These are phyloP conservation scores for Plectosphaerella cucumerina DNA, from an alignment of 2,329 filamentous ascomycete genomes.

Conservation along the genomic window DNA sequence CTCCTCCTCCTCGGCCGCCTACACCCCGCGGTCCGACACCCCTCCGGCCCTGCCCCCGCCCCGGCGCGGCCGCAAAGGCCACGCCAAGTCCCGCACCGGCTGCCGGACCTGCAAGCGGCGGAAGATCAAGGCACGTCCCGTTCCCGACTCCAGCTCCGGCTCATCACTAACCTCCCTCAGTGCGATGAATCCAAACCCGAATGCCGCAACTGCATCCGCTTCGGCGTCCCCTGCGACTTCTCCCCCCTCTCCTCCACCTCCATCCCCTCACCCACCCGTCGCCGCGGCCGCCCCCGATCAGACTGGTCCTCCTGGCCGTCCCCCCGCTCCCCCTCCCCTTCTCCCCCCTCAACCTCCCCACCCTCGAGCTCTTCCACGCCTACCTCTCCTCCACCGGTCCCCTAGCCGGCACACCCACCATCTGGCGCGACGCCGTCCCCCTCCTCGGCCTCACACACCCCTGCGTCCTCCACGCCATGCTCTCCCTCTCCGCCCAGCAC, in stretches of 20 bases:
- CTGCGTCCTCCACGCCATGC: slow-evolving; percentile 17
- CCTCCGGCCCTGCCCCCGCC: not conserved
- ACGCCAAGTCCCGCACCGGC: slow-evolving; percentile 12
- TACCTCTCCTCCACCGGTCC: slow-evolving; percentile 15
- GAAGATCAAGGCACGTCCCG: slow-evolving; percentile 11
- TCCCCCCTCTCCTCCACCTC: not conserved
- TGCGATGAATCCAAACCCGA: slow-evolving; percentile 15
- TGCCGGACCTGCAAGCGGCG: slow-evolving; percentile 14
- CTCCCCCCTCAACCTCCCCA: slow-evolving; percentile 11
- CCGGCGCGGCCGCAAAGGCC: not conserved
- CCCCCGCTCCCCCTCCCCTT: not conserved
- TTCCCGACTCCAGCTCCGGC: too few species aligned
- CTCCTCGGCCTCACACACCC: slow-evolving; percentile 18
- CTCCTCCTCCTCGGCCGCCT: not conserved
- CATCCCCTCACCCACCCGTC: slow-evolving; percentile 1
- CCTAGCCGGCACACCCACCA: slow-evolving; percentile 11
- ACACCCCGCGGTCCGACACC: not conserved
- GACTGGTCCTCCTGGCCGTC: slow-evolving; percentile 7
- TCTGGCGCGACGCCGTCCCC: slow-evolving; percentile 15
- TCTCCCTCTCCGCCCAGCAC: slow-evolving; percentile 18
- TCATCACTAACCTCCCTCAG: slow-evolving; percentile 1
- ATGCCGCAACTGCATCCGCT: slow-evolving; percentile 12
- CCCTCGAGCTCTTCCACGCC: slow-evolving; percentile 20
- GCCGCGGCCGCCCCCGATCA: slow-evolving; percentile 11
- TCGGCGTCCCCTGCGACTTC: slow-evolving; percentile 14